A percentile compares a stretch with the other conserved stretches of the same genome.
phyloP scores from a whole-genome alignment of 192 early-diverging fungal species.

The Dispira parvispora region DNA sequence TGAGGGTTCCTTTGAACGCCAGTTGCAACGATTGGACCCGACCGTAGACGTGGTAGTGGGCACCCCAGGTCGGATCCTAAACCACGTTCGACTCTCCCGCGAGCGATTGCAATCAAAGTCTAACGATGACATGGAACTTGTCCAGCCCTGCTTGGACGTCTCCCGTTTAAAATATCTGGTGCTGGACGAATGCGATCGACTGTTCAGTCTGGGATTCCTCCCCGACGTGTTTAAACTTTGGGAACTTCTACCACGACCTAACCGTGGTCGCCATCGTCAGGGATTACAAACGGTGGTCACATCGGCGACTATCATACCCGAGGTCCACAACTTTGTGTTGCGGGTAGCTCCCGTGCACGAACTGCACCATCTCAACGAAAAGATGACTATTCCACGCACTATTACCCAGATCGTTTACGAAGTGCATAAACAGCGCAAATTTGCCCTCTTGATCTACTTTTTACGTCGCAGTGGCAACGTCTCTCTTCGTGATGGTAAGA shows the following conservation, averaged over 20 bases:
- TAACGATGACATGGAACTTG: too few species aligned
- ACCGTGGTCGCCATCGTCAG: background rate
- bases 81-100: background rate
- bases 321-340: background rate
- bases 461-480: constrained; percentile 4
- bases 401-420: constrained; percentile 5
- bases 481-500: background rate
- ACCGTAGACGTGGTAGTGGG: constrained; percentile 2
- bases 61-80: background rate
- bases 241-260: background rate
- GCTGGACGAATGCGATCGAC: constrained; percentile 8
- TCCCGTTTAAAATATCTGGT: background rate
- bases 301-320: background rate
- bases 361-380: constrained; percentile 1
- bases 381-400: background rate
- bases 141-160: background rate
- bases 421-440: background rate
- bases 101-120: too few species aligned
- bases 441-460: background rate
- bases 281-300: background rate
- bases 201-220: constrained; percentile 5
- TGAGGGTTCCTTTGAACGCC: background rate
- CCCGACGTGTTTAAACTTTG: background rate
- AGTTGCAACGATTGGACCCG: constrained; percentile 3
- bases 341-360: constrained; percentile 2